Evolutionary conservation across 1,284 basidiomycete genomes (phyloP).

Genomic region (Ustilago esculenta): DNA sequence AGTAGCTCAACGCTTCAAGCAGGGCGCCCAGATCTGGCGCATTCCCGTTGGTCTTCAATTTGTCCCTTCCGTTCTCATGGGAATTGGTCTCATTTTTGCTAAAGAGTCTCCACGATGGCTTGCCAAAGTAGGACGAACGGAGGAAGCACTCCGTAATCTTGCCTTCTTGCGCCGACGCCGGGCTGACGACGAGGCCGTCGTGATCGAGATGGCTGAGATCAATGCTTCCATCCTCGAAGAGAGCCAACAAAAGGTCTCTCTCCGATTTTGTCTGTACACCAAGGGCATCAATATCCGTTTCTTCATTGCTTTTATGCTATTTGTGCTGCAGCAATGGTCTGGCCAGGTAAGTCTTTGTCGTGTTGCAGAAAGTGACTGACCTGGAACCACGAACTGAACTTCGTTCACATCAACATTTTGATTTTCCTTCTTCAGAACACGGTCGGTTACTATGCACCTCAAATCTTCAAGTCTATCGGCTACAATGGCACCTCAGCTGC

Average conservation of each 20-base stretch:
- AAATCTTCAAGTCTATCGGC: slow-evolving; percentile 67
- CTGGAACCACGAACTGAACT: no score
- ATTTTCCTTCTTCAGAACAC: slow-evolving; percentile 6
- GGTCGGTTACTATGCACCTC: slow-evolving; percentile 51
- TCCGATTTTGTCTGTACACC: slow-evolving; percentile 68
- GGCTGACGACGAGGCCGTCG: slow-evolving; percentile 62
- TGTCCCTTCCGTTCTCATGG: slow-evolving; percentile 81
- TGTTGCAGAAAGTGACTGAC: no score
- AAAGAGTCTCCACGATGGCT: slow-evolving; percentile 69
- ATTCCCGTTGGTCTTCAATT: slow-evolving; percentile 80
- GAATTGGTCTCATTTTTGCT: slow-evolving; percentile 76
- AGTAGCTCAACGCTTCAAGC: slow-evolving; percentile 69
- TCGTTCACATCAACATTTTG: no score
- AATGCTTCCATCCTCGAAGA: slow-evolving; percentile 56
- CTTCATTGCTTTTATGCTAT: slow-evolving; percentile 67
- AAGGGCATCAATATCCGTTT: slow-evolving; percentile 69
- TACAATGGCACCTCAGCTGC: slow-evolving; percentile 68
- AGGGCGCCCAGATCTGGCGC: slow-evolving; percentile 74
- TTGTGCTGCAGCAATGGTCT: slow-evolving; percentile 67
- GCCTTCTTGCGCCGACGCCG: slow-evolving; percentile 68
- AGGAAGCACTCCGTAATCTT: slow-evolving; percentile 67
- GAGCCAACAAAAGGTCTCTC: slow-evolving; percentile 65
- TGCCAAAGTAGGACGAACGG: slow-evolving; percentile 67
- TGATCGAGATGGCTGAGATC: slow-evolving; percentile 68
- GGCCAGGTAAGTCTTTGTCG: slow-evolving; percentile 62